These are phyloP conservation scores for Gracilaria domingensis DNA, from an alignment of 23 red algal species.

Conservation along the genomic window DNA sequence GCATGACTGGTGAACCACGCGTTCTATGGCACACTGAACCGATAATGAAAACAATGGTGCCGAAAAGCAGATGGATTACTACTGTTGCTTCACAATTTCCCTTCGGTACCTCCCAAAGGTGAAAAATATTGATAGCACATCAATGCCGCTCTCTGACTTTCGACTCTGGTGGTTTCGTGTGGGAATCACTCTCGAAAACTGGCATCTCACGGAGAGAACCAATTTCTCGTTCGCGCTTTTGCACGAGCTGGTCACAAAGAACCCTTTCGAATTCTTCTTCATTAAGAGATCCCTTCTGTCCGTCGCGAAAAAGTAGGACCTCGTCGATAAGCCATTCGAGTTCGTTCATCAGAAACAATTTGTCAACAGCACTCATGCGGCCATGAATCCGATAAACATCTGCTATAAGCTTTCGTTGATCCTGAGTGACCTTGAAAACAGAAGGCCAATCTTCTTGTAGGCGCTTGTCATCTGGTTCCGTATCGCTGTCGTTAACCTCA, in stretches of 20 bases:
- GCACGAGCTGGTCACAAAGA: constrained; percentile 8
- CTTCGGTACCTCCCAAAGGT: no score
- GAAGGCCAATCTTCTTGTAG: background rate
- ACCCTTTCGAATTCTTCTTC: constrained; percentile 19
- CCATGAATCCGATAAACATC: constrained; percentile 8
- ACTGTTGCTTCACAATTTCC: no score
- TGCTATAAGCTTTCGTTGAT: background rate
- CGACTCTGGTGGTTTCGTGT: background rate
- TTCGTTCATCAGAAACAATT: background rate
- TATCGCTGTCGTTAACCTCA: background rate
- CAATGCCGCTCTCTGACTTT: background rate
- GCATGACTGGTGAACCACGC: no score
- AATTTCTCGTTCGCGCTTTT: background rate
- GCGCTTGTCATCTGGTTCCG: constrained; percentile 15
- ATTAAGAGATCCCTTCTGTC: constrained; percentile 17
- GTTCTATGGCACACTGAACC: no score
- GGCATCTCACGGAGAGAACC: background rate
- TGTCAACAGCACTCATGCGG: constrained; percentile 9
- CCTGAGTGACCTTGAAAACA: background rate
- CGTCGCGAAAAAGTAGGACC: constrained; percentile 3
- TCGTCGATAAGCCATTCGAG: constrained; percentile 37
- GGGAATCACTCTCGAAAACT: constrained; percentile 12
- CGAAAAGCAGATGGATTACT: no score
- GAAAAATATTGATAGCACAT: background rate
- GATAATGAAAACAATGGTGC: no score